These are phyloP conservation scores for Hypomyces rosellus DNA, from an alignment of 2,329 filamentous ascomycete species.

Conservation along the genomic window DNA sequence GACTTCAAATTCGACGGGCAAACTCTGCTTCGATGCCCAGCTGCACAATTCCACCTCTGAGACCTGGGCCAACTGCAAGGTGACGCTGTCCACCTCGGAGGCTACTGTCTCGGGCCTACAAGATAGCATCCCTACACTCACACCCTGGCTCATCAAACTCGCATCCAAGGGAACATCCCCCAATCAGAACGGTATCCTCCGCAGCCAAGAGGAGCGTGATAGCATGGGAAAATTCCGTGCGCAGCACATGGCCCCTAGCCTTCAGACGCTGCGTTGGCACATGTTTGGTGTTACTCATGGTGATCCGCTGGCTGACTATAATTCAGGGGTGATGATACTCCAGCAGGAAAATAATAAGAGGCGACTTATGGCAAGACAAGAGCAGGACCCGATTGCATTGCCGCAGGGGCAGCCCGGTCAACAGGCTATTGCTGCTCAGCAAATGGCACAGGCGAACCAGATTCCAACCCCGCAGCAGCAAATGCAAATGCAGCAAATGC, in stretches of 20 bases:
- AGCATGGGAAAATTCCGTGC: conserved; percentile 25
- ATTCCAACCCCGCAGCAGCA: too few species aligned
- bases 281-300: too few species aligned
- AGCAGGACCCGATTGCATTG: too few species aligned
- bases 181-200: conserved; percentile 23
- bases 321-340: too few species aligned
- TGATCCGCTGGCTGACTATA: too few species aligned
- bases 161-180: conserved; percentile 17
- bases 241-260: background rate
- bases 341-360: too few species aligned
- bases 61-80: conserved; percentile 54
- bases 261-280: background rate
- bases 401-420: too few species aligned
- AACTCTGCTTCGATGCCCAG: conserved; percentile 55
- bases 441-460: too few species aligned
- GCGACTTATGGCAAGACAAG: too few species aligned
- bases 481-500: too few species aligned
- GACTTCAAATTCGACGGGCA: conserved; percentile 45
- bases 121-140: conserved; percentile 48
- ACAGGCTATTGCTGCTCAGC: too few species aligned
- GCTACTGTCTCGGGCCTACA: conserved; percentile 50
- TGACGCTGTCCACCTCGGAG: conserved; percentile 58
- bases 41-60: conserved; percentile 58
- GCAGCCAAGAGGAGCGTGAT: conserved; percentile 33
- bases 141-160: conserved; percentile 52